Base-by-base conservation (phyloP, 768 basidiomycete genomes). In the Coprinopsis sp. region DNA sequence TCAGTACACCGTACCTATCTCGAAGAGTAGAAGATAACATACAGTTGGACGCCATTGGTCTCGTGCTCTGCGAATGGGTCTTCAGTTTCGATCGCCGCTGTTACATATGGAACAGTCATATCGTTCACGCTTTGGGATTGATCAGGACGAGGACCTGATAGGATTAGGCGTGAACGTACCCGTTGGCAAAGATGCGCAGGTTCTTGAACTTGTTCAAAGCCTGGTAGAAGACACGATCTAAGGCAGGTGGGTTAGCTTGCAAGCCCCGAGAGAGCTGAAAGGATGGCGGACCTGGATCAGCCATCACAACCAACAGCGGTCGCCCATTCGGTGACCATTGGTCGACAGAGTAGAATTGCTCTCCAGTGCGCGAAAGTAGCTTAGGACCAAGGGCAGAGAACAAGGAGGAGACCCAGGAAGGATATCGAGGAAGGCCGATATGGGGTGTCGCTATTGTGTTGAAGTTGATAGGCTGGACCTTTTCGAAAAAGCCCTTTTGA, bases 361-460 rank as follows among this genome's bases (percentile, higher is more conserved):
- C 77, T 6, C 91, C 91, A 0, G 91, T 90, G 44, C 91, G 70
- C 4, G 85, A 85, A 23, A 93, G 66, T 12, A 91, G 64, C 44
- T 69, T 78, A 0, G 87, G 79, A 0, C 87, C 91, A 8, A 94
- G 57, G 16, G 62, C 68, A 1, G 72, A 69, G 10, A 72, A 57
- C 0, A 88, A 37, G 1, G 67, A 65, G 1, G 84, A 85, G 33
- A 82, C 58, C 27, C 84, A 63, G 2, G 81, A 79, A 22, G 75
- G 72, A 51, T 84, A 83, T 56, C 70, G 68, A 3, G 80, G 81
- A 6, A 91, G 73, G 12, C 91, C 91, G 31, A 91, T 70, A 51
- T 90, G 84, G 1, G 91, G 91, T 0, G 91, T 89, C 2, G 91
- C 87, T 40, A 93, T 66, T 0, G 91, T 89, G 44, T 79, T 79